Evolutionary conservation across 805 yeast species (phyloP).

Genomic region (Ogataea ramenticola): DNA sequence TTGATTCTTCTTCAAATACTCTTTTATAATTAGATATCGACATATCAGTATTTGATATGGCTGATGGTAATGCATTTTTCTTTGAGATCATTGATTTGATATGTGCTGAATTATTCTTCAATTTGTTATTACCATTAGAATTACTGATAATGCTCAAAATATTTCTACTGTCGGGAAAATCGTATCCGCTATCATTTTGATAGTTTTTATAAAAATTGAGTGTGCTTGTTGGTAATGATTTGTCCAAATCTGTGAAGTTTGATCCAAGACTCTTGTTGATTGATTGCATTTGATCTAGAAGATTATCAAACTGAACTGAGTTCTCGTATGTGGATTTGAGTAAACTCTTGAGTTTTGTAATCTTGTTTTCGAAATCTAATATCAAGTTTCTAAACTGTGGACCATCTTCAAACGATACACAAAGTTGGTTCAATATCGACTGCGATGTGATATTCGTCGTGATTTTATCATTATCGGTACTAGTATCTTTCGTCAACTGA

Average conservation of each 20-base stretch:
- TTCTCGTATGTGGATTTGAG: conserved; percentile 11
- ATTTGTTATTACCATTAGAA: not conserved
- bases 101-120: not conserved
- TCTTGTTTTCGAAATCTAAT: conserved; percentile 18
- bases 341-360: conserved; percentile 13
- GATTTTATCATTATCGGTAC: not conserved
- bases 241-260: not conserved
- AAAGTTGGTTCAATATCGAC: conserved; percentile 14
- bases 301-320: conserved; percentile 11
- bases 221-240: not conserved
- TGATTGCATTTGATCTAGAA: conserved; percentile 11
- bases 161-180: not conserved
- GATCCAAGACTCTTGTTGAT: conserved; percentile 2
- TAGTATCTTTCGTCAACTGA: too few relatives aligned
- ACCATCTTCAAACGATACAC: conserved; percentile 29
- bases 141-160: not conserved
- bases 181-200: not conserved
- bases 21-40: conserved; percentile 14
- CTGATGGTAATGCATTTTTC: not conserved
- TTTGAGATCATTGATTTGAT: not conserved
- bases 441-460: too few relatives aligned
- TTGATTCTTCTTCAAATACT: conserved; percentile 29
- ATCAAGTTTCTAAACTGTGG: conserved; percentile 25
- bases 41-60: conserved; percentile 8
- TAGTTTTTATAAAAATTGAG: not conserved